phyloP scores from a whole-genome alignment of 108 stramenopile species.

The Fragilaria crotonensis region DNA sequence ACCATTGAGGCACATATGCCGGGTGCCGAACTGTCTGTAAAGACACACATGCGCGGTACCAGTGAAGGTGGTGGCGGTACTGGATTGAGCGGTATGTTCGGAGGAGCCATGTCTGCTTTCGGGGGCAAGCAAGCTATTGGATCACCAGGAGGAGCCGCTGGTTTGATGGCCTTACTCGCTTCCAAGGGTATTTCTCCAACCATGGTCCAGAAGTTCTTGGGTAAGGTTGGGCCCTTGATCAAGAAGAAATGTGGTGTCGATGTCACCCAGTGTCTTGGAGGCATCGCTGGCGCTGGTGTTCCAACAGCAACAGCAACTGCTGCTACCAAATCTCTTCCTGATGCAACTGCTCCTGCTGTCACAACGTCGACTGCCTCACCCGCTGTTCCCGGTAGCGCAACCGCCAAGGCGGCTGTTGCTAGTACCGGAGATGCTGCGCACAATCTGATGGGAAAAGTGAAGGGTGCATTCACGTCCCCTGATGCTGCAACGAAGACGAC shows the following conservation, averaged over 20 bases:
- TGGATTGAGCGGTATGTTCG: not conserved
- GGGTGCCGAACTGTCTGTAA: slow-evolving; percentile 1
- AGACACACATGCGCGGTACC: not conserved
- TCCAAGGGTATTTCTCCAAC: slow-evolving; percentile 3
- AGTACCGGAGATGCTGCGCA: too few species aligned
- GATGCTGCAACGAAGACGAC: too few species aligned
- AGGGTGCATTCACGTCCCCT: too few species aligned
- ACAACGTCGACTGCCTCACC: too few species aligned
- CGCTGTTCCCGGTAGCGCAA: too few species aligned
- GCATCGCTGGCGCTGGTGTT: not conserved
- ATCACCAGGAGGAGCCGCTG: not conserved
- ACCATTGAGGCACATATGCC: slow-evolving; percentile 5
- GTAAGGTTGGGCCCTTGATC: not conserved
- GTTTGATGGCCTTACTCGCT: not conserved
- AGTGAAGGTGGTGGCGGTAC: too few species aligned
- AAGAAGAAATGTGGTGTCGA: slow-evolving; percentile 8
- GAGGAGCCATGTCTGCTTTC: not conserved
- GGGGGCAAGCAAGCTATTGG: too few species aligned
- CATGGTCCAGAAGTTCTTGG: slow-evolving; percentile 1
- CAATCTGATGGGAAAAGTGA: too few species aligned
- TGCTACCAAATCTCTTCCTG: too few species aligned
- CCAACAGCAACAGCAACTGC: not conserved
- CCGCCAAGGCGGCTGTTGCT: too few species aligned
- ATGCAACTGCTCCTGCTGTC: too few species aligned
- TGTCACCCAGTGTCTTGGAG: slow-evolving; percentile 4